phyloP scores from a whole-genome alignment of 208 protist species.

The Tetramitus jugosus region DNA sequence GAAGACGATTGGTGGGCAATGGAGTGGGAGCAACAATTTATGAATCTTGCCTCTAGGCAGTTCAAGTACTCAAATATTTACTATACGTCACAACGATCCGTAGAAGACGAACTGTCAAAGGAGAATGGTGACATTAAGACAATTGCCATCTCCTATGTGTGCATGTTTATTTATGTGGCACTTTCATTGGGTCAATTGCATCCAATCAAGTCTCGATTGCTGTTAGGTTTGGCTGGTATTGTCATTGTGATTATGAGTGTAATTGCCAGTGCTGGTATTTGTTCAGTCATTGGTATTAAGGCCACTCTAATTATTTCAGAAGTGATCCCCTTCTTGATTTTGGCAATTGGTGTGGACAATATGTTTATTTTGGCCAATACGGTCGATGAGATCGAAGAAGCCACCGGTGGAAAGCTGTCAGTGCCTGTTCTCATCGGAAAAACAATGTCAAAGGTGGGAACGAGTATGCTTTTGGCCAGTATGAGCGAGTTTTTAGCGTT shows the following conservation, averaged over 20 bases:
- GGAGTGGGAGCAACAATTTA: constrained; percentile 32
- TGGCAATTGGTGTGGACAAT: constrained; percentile 64
- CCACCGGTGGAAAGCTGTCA: constrained; percentile 4
- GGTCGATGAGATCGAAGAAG: constrained; percentile 36
- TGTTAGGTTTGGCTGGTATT: constrained; percentile 37
- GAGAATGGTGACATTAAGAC: constrained; percentile 45
- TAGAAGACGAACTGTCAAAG: constrained; percentile 46
- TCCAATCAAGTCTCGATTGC: constrained; percentile 31
- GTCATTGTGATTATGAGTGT: constrained; percentile 42
- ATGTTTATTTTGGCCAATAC: constrained; percentile 58
- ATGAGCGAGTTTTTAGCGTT: constrained; percentile 42
- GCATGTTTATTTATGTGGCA: constrained; percentile 54
- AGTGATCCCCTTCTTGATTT: constrained; percentile 58
- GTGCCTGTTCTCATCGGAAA: constrained; percentile 27
- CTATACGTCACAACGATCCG: constrained; percentile 35
- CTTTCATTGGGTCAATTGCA: constrained; percentile 42
- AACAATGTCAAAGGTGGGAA: constrained; percentile 36
- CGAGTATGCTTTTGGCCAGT: constrained; percentile 43
- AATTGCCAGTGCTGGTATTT: constrained; percentile 39
- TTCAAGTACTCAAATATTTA: neutral
- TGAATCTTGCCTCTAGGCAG: constrained; percentile 19
- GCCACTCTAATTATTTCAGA: constrained; percentile 55
- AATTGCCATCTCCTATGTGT: constrained; percentile 39
- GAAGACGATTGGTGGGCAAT: neutral
- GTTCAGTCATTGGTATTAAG: constrained; percentile 30